Percentiles rank a stretch among this genome's conserved stretches.
Evolutionary conservation across 306 rosid species (phyloP).

Genomic region (Sesbania bispinosa): DNA sequence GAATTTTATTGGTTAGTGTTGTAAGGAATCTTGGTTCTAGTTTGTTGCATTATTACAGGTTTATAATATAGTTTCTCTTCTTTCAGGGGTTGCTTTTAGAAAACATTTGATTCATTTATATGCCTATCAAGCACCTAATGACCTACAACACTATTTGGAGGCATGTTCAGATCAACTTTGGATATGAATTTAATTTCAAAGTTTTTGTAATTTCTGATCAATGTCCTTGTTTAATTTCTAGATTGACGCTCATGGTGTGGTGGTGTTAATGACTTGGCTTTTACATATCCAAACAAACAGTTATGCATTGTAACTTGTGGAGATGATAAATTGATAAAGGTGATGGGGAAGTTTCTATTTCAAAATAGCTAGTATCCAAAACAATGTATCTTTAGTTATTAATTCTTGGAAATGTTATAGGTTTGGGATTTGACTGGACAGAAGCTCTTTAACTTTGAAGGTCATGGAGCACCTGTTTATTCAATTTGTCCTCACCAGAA

Average conservation of each 20-base stretch:
- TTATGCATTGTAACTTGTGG: constrained; percentile 68
- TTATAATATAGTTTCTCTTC: constrained; percentile 8
- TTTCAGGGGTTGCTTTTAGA: constrained; percentile 71
- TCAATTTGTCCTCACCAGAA: constrained; percentile 73
- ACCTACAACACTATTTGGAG: constrained; percentile 49
- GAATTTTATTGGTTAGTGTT: constrained; percentile 54
- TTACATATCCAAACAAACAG: constrained; percentile 51
- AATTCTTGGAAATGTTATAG: constrained; percentile 31
- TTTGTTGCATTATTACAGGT: not conserved
- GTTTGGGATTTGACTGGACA: constrained; percentile 76
- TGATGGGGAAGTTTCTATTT: constrained; percentile 7
- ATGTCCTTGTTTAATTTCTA: constrained; percentile 21
- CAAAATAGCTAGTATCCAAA: not conserved
- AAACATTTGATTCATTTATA: constrained; percentile 75
- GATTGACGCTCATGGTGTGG: constrained; percentile 78
- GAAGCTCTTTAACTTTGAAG: constrained; percentile 56
- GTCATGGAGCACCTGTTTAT: constrained; percentile 76
- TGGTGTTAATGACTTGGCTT: constrained; percentile 73
- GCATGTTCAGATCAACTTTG: constrained; percentile 24
- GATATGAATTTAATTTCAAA: not conserved
- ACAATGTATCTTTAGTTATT: constrained; percentile 7
- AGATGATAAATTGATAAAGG: constrained; percentile 79
- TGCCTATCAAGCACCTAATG: constrained; percentile 41
- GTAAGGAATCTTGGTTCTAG: not conserved
- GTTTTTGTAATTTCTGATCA: not conserved